A percentile compares a stretch with the other conserved stretches of the same genome.
Conservation (phyloP, 768 basidiomycete genomes). For the Boletus sp. region DNA sequence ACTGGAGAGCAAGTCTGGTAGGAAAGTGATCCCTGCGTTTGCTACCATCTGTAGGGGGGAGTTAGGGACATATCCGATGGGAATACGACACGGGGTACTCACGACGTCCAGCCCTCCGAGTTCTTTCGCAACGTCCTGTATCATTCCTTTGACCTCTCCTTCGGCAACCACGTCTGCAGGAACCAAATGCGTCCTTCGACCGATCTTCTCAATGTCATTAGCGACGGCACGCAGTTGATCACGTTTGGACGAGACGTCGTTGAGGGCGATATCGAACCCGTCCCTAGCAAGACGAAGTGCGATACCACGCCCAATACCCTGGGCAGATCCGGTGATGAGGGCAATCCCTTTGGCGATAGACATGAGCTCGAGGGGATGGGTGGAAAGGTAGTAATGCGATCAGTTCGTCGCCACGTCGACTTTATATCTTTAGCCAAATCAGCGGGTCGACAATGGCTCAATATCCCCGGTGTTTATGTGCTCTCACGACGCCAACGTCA, state of each 20-base stretch:
- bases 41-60: constrained; percentile 5
- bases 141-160: constrained; percentile 37
- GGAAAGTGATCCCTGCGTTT: background rate
- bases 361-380: background rate
- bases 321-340: constrained; percentile 28
- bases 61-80: no score
- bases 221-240: constrained; percentile 4
- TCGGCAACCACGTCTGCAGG: constrained; percentile 39
- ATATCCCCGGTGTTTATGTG: no score
- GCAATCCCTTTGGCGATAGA: constrained; percentile 24
- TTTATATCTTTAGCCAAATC: background rate
- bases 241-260: constrained; percentile 21
- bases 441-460: no score
- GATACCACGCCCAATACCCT: constrained; percentile 22
- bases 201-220: constrained; percentile 18
- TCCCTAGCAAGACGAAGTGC: constrained; percentile 12
- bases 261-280: constrained; percentile 24
- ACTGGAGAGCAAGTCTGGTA: background rate
- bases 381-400: background rate
- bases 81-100: no score
- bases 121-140: constrained; percentile 27
- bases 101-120: constrained; percentile 24
- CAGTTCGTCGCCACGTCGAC: no score
- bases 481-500: no score
- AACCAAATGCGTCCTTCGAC: constrained; percentile 15